These are phyloP conservation scores for Calonectria hongkongensis DNA, from an alignment of 2,329 filamentous ascomycete species.

Conservation along the genomic window DNA sequence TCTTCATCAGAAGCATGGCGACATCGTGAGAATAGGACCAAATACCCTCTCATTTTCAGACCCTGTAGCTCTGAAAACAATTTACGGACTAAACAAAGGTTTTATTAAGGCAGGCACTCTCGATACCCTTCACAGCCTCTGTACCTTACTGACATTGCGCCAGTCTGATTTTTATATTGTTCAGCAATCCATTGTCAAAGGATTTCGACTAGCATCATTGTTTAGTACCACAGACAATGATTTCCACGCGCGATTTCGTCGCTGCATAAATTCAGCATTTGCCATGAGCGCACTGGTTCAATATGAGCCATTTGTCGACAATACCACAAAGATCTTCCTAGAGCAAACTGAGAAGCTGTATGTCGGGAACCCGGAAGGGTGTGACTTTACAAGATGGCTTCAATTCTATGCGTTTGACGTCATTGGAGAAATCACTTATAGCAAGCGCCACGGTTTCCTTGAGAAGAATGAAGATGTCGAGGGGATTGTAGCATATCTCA, in stretches of 20 bases:
- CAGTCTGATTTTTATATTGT: constrained; percentile 89
- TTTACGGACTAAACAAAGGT: constrained; percentile 89
- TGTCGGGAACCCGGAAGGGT: constrained; percentile 61
- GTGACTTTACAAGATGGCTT: constrained; percentile 81
- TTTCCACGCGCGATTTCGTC: constrained; percentile 84
- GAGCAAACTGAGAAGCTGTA: constrained; percentile 75
- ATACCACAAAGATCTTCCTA: constrained; percentile 83
- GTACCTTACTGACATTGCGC: too few relatives aligned
- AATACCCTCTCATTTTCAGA: constrained; percentile 84
- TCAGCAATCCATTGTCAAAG: constrained; percentile 83
- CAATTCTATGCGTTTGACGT: constrained; percentile 90
- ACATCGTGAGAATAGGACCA: constrained; percentile 84
- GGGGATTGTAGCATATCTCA: constrained; percentile 80
- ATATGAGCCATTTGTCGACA: constrained; percentile 88
- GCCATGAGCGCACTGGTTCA: constrained; percentile 85
- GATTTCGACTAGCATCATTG: constrained; percentile 80
- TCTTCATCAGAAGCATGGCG: constrained; percentile 82
- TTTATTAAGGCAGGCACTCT: constrained; percentile 78
- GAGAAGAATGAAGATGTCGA: constrained; percentile 85
- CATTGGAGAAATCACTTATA: constrained; percentile 86
- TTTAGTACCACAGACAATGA: constrained; percentile 85
- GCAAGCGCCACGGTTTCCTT: constrained; percentile 84
- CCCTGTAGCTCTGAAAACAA: constrained; percentile 82
- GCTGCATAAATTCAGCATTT: constrained; percentile 85
- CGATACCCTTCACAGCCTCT: neutral